Conservation (phyloP, 352 stramenopile genomes). For the Pythium apleroticum region DNA sequence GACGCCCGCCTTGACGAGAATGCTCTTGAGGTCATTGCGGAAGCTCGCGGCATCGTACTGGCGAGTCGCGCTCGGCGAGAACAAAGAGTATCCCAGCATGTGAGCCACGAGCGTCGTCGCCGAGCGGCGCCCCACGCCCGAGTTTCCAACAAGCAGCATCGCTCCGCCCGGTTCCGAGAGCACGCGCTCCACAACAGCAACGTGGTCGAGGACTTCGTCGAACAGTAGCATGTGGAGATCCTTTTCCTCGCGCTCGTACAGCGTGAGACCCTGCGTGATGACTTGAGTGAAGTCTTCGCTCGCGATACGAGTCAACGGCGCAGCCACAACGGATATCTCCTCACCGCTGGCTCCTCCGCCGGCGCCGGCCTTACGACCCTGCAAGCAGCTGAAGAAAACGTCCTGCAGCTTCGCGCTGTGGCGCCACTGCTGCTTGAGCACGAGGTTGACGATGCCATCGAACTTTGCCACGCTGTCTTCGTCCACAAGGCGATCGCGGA, state of each 20-base stretch:
- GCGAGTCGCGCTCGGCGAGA: slow-evolving; percentile 77
- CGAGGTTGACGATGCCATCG: slow-evolving; percentile 77
- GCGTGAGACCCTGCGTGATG: slow-evolving; percentile 86
- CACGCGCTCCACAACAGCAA: slow-evolving; percentile 89
- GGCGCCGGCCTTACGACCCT: slow-evolving; percentile 38
- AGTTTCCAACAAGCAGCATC: slow-evolving; percentile 88
- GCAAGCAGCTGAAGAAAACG: slow-evolving; percentile 86
- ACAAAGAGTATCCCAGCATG: slow-evolving; percentile 89
- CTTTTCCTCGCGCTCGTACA: slow-evolving; percentile 95
- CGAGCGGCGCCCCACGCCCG: slow-evolving; percentile 86
- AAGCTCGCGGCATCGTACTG: slow-evolving; percentile 79
- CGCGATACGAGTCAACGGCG: slow-evolving; percentile 55
- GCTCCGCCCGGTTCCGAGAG: slow-evolving; percentile 85
- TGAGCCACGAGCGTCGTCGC: slow-evolving; percentile 84
- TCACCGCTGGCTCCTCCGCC: slow-evolving; percentile 14
- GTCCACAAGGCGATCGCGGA: slow-evolving; percentile 91
- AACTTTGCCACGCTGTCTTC: slow-evolving; percentile 75
- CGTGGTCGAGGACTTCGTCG: slow-evolving; percentile 90
- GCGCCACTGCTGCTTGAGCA: slow-evolving; percentile 88
- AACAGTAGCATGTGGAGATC: slow-evolving; percentile 94
- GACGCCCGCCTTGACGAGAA: slow-evolving; percentile 83
- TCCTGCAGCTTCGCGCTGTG: slow-evolving; percentile 74
- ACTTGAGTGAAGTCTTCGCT: slow-evolving; percentile 85
- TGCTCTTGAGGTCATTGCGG: slow-evolving; percentile 85
- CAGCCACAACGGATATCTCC: slow-evolving; percentile 19